Evolutionary conservation across 805 yeast genomes (phyloP).

Genomic region (Crinitomyces ghanaensis): DNA sequence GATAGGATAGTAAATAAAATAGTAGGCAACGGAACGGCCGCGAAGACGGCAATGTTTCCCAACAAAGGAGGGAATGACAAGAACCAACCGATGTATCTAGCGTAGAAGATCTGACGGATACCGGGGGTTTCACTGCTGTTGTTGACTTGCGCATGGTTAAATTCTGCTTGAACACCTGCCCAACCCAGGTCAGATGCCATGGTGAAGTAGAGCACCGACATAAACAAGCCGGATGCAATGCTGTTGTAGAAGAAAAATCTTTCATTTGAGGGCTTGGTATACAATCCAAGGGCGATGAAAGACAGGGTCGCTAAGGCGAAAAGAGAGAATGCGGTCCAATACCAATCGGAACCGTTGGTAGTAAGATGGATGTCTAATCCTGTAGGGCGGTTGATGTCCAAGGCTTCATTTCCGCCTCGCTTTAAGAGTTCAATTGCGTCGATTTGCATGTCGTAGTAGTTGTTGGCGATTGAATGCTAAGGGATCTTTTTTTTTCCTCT

Average conservation of each 20-base stretch:
- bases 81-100: constrained; percentile 48
- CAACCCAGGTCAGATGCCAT: constrained; percentile 50
- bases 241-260: constrained; percentile 31
- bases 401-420: constrained; percentile 18
- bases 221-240: constrained; percentile 30
- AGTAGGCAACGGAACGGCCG: constrained; percentile 25
- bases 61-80: constrained; percentile 38
- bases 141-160: constrained; percentile 34
- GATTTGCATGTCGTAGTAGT: constrained; percentile 1
- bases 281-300: constrained; percentile 9
- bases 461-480: no score
- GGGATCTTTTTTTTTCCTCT: no score
- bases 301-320: constrained; percentile 32
- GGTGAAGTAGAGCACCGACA: constrained; percentile 42
- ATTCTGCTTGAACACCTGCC: constrained; percentile 36
- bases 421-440: constrained; percentile 1
- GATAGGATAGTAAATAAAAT: constrained; percentile 25
- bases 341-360: constrained; percentile 52
- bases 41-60: constrained; percentile 25
- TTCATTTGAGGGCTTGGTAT: constrained; percentile 21
- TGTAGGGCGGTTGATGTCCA: constrained; percentile 33
- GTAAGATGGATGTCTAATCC: constrained; percentile 42
- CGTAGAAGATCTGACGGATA: constrained; percentile 44
- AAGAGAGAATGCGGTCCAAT: constrained; percentile 49
- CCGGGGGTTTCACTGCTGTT: constrained; percentile 20